Evolutionary conservation across 2,329 filamentous ascomycete species (phyloP).

Genomic region (Alternaria ventricosa): DNA sequence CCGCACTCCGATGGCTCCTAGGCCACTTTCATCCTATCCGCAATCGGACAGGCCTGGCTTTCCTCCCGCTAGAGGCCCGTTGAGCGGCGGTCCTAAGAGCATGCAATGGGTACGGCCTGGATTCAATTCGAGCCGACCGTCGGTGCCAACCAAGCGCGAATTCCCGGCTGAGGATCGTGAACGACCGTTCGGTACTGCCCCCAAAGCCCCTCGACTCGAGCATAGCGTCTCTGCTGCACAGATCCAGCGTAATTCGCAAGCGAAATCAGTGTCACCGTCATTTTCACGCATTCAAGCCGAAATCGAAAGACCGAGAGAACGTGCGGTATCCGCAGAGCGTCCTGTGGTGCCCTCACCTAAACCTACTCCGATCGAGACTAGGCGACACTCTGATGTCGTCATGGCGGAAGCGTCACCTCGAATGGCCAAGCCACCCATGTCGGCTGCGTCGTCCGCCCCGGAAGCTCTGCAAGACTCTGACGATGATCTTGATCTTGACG

Average conservation of each 20-base stretch:
- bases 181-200: constrained; percentile 37
- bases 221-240: constrained; percentile 25
- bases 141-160: constrained; percentile 56
- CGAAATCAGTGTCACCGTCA: constrained; percentile 33
- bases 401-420: constrained; percentile 44
- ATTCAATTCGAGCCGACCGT: constrained; percentile 39
- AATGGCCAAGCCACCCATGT: constrained; percentile 34
- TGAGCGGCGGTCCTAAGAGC: constrained; percentile 44
- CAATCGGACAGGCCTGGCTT: constrained; percentile 38
- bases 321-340: constrained; percentile 30
- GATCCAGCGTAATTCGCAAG: constrained; percentile 24
- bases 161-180: constrained; percentile 53
- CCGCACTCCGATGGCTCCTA: constrained; percentile 36
- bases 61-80: constrained; percentile 38
- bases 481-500: constrained; percentile 55
- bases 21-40: constrained; percentile 41
- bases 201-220: constrained; percentile 45
- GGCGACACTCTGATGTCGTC: constrained; percentile 43
- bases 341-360: constrained; percentile 32
- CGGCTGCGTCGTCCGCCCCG: constrained; percentile 40
- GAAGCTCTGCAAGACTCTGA: constrained; percentile 51
- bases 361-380: constrained; percentile 35
- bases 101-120: constrained; percentile 55
- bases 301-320: constrained; percentile 24
- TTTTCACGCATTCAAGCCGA: constrained; percentile 25